These are phyloP conservation scores for Phytophthora megakarya DNA, from an alignment of 352 stramenopile genomes.

Conservation along the genomic window DNA sequence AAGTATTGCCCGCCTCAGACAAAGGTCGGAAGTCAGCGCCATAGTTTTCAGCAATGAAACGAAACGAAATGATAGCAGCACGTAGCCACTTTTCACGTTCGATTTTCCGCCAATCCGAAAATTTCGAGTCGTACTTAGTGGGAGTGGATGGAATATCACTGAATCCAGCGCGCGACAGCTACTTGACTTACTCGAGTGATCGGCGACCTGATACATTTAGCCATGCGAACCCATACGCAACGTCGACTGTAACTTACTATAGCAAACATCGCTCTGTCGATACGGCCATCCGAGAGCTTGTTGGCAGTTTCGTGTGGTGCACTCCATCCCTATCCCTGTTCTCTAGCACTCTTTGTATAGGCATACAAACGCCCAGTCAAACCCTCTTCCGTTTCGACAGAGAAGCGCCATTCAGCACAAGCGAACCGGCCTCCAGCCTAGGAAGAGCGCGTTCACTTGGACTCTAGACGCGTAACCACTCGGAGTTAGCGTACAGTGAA, in stretches of 20 bases:
- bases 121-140: conserved; percentile 5
- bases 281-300: neutral
- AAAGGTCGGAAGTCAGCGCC: neutral
- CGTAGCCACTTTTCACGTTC: no score
- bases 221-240: conserved; percentile 19
- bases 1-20: neutral
- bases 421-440: conserved; percentile 6
- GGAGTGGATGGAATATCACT: conserved; percentile 12
- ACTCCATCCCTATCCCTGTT: conserved; percentile 7
- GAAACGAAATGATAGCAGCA: neutral
- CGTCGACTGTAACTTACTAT: neutral
- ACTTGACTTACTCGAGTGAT: no score
- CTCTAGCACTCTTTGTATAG: conserved; percentile 1
- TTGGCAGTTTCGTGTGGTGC: neutral
- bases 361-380: neutral
- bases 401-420: conserved; percentile 29
- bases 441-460: neutral
- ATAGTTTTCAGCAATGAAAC: neutral
- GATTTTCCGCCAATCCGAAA: conserved; percentile 2
- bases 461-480: conserved; percentile 18
- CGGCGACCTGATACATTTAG: conserved; percentile 24
- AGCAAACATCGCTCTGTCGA: neutral
- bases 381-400: conserved; percentile 29
- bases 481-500: conserved; percentile 12
- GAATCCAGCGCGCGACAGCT: neutral